A percentile compares a stretch with the other conserved stretches of the same genome.
These are phyloP conservation scores for Letharia columbiana DNA, from an alignment of 495 filamentous ascomycete species.

Conservation along the genomic window DNA sequence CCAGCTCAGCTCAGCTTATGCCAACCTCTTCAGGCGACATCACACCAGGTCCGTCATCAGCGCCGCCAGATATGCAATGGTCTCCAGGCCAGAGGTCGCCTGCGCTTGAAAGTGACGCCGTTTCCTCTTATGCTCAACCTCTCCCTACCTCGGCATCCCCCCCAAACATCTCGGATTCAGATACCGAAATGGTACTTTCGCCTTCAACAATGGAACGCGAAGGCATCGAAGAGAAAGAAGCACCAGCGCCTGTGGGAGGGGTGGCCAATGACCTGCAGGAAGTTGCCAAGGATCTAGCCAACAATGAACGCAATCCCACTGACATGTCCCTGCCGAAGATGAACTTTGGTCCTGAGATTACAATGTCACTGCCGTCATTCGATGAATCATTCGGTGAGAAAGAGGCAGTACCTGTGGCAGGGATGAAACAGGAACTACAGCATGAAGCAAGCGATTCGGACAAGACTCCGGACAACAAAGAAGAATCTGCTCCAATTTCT, in stretches of 20 bases:
- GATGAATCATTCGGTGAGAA: background rate
- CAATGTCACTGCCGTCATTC: background rate
- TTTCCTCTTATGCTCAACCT: too few species aligned
- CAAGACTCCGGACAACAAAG: background rate
- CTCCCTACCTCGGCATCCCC: background rate
- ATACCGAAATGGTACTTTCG: constrained; percentile 8
- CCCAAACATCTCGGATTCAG: background rate
- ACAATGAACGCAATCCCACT: background rate
- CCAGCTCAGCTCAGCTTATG: constrained; percentile 19
- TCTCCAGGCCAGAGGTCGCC: constrained; percentile 11
- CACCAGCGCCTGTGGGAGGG: constrained; percentile 11
- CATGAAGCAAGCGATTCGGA: background rate
- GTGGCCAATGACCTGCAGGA: constrained; percentile 17
- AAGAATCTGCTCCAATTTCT: background rate
- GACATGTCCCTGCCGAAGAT: background rate
- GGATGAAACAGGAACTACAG: background rate
- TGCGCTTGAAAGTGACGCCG: background rate
- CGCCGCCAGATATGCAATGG: constrained; percentile 32
- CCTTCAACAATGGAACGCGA: constrained; percentile 12
- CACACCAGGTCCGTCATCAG: constrained; percentile 50
- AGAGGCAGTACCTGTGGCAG: background rate
- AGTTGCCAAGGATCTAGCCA: constrained; percentile 16
- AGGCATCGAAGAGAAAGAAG: constrained; percentile 10
- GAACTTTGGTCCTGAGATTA: background rate
- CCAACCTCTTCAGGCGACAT: constrained; percentile 19